A percentile compares a stretch with the other conserved stretches of the same genome.
phyloP scores from a whole-genome alignment of 1,284 basidiomycete genomes.

The Boletus nobilissimus region DNA sequence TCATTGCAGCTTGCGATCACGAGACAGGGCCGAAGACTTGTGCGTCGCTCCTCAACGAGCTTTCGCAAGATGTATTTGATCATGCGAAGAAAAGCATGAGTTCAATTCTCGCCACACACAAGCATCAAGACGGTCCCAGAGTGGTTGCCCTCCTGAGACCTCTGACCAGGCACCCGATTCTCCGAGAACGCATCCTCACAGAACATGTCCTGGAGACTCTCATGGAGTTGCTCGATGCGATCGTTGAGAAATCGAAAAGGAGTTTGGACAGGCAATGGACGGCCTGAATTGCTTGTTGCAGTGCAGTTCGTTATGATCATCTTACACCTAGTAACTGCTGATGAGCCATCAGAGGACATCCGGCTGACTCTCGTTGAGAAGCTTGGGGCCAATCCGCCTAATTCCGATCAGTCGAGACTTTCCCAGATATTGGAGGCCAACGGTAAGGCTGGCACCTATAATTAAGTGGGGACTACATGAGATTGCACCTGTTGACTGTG shows the following conservation, averaged over 20 bases:
- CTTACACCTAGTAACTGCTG: not conserved
- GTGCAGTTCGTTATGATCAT: conserved; percentile 29
- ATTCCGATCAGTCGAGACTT: conserved; percentile 21
- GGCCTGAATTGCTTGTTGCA: conserved; percentile 35
- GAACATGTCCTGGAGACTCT: conserved; percentile 30
- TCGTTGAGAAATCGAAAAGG: not conserved
- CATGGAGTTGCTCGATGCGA: conserved; percentile 30
- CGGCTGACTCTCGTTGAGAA: conserved; percentile 13
- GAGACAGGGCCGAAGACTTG: not conserved
- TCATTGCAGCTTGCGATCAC: conserved; percentile 22
- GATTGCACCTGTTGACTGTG: too few species aligned
- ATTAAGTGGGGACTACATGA: not conserved
- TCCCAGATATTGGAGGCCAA: conserved; percentile 28
- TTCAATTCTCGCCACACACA: conserved; percentile 20
- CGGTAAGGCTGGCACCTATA: conserved; percentile 9
- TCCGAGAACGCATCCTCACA: conserved; percentile 32
- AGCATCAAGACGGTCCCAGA: conserved; percentile 35
- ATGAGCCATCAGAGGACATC: conserved; percentile 27
- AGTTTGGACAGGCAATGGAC: conserved; percentile 41
- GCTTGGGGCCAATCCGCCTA: conserved; percentile 10
- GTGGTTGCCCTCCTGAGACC: conserved; percentile 39
- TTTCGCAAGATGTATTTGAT: conserved; percentile 13
- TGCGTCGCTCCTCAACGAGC: not conserved
- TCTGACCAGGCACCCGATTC: conserved; percentile 28
- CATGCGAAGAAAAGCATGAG: conserved; percentile 22